Percentiles rank a stretch among this genome's conserved stretches.
phyloP scores from a whole-genome alignment of 2,329 filamentous ascomycete genomes.

The Phialophora verrucosa region DNA sequence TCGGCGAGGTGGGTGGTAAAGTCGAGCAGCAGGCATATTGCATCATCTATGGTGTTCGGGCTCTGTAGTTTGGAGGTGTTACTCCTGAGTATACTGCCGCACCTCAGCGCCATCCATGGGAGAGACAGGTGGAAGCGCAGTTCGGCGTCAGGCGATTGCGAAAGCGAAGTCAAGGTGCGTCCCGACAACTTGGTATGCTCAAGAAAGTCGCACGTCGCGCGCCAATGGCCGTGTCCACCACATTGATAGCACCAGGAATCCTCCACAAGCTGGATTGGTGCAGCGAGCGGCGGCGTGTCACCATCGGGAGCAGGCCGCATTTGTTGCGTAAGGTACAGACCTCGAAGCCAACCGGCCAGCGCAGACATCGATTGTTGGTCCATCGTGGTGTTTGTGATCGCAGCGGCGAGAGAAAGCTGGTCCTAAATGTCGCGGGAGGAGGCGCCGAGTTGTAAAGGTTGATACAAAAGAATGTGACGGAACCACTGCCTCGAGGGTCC shows the following conservation, averaged over 20 bases:
- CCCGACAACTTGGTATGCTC: neutral
- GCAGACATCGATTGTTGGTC: neutral
- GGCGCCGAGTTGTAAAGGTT: neutral
- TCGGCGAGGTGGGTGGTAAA: neutral
- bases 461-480: neutral
- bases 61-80: neutral
- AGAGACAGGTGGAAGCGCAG: neutral
- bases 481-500: neutral
- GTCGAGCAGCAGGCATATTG: neutral
- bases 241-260: neutral
- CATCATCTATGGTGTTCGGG: neutral
- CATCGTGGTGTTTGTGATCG: neutral
- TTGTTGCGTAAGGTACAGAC: neutral
- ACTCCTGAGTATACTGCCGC: neutral
- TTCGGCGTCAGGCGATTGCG: neutral
- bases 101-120: neutral
- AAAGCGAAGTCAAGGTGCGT: neutral
- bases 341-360: neutral
- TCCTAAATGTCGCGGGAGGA: neutral
- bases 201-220: neutral
- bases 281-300: neutral
- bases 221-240: slow-evolving; percentile 1
- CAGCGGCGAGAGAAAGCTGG: neutral
- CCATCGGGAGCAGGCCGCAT: neutral
- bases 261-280: neutral